Conservation (phyloP, 116 monocot species). For the Iris pallida region DNA sequence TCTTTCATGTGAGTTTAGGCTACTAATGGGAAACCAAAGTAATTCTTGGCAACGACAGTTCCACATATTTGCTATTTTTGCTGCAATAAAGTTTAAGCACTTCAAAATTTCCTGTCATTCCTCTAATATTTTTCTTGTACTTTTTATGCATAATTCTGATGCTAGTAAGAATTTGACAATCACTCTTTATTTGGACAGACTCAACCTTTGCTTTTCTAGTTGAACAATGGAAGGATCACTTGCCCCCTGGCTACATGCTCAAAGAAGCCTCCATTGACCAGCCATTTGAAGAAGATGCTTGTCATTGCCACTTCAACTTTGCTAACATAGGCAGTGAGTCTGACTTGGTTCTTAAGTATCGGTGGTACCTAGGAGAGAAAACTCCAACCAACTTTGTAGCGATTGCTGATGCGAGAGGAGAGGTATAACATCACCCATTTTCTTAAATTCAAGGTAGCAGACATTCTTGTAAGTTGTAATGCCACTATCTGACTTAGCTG, state of each 20-base stretch:
- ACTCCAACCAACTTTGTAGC: slow-evolving; percentile 60
- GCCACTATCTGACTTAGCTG: background rate
- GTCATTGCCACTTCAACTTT: slow-evolving; percentile 76
- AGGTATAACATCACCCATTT: slow-evolving; percentile 36
- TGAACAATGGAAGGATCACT: slow-evolving; percentile 75
- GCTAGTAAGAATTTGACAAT: too few species aligned
- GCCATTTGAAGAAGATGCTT: slow-evolving; percentile 91
- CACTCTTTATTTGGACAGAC: slow-evolving; percentile 34
- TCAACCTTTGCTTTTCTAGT: slow-evolving; percentile 82
- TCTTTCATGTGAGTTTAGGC: too few species aligned
- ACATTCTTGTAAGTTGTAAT: background rate
- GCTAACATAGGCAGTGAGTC: slow-evolving; percentile 33
- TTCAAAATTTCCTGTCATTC: too few species aligned
- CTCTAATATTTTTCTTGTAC: too few species aligned
- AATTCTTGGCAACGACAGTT: too few species aligned
- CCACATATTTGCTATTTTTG: too few species aligned
- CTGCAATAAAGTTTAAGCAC: too few species aligned
- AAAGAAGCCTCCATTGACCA: slow-evolving; percentile 70
- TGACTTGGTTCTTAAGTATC: slow-evolving; percentile 63
- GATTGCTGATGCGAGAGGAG: slow-evolving; percentile 53
- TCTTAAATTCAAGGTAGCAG: background rate
- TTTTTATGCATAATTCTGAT: too few species aligned
- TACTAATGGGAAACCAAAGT: too few species aligned
- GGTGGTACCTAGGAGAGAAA: slow-evolving; percentile 77
- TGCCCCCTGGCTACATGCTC: slow-evolving; percentile 67